These are phyloP conservation scores for Podaxis mareebaensis DNA, from an alignment of 768 basidiomycete species.

Conservation along the genomic window DNA sequence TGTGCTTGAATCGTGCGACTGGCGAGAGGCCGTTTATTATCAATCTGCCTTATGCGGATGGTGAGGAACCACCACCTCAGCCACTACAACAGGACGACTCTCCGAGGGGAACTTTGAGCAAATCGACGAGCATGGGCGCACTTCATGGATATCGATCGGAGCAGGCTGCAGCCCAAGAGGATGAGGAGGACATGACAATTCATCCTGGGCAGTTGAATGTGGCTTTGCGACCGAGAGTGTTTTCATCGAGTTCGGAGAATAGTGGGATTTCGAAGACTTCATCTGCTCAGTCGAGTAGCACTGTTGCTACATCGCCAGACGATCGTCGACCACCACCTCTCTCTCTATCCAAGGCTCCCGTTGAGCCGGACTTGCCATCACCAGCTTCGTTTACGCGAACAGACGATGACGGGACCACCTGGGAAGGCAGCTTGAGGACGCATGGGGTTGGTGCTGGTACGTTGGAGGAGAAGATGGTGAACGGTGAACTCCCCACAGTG, in stretches of 20 bases:
- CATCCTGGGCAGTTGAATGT: constrained; percentile 44
- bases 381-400: constrained; percentile 51
- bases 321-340: constrained; percentile 37
- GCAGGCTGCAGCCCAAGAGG: constrained; percentile 19
- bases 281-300: constrained; percentile 47
- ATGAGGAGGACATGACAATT: constrained; percentile 65
- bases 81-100: constrained; percentile 35
- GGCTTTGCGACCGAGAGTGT: constrained; percentile 33
- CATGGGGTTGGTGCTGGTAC: constrained; percentile 27
- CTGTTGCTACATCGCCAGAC: constrained; percentile 50
- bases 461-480: constrained; percentile 56
- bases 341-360: constrained; percentile 28
- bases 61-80: constrained; percentile 33
- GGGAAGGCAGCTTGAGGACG: constrained; percentile 50
- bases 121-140: constrained; percentile 31
- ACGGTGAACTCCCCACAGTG: constrained; percentile 51
- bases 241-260: constrained; percentile 52
- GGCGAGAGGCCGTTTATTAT: constrained; percentile 67
- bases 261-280: constrained; percentile 50
- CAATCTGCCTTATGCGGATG: constrained; percentile 52
- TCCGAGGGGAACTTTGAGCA: constrained; percentile 47
- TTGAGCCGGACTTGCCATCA: constrained; percentile 49
- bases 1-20: constrained; percentile 68
- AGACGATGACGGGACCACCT: constrained; percentile 59
- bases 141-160: constrained; percentile 32